Evolutionary conservation across 2,329 filamentous ascomycete genomes (phyloP).

Genomic region (Colletotrichum spinosum): DNA sequence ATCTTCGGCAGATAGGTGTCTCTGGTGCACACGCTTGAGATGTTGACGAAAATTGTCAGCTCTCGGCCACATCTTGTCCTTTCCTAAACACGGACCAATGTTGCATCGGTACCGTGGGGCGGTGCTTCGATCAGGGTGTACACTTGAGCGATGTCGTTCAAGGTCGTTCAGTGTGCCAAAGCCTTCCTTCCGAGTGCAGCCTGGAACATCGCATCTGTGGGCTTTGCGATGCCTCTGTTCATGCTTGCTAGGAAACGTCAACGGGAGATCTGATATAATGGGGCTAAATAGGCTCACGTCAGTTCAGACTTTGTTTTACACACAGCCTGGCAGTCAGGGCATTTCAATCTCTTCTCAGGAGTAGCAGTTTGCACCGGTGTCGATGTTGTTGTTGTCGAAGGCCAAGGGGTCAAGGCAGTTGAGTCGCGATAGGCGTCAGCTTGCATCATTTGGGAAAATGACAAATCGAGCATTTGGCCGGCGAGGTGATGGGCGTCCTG

Average conservation of each 20-base stretch:
- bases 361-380: slow-evolving; percentile 24
- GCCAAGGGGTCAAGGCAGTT: not conserved
- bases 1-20: slow-evolving; percentile 49
- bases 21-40: slow-evolving; percentile 74
- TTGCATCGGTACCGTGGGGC: slow-evolving; percentile 71
- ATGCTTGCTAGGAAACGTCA: slow-evolving; percentile 73
- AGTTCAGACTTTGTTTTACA: slow-evolving; percentile 67
- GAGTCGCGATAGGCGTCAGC: not conserved
- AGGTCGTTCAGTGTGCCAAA: slow-evolving; percentile 87
- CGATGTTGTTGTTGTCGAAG: not conserved
- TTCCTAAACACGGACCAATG: slow-evolving; percentile 65
- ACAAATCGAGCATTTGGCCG: slow-evolving; percentile 48
- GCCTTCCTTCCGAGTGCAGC: slow-evolving; percentile 71
- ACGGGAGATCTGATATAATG: slow-evolving; percentile 20
- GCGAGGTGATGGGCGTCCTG: slow-evolving; percentile 54
- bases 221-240: slow-evolving; percentile 76
- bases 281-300: slow-evolving; percentile 55
- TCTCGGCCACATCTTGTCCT: slow-evolving; percentile 80
- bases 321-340: slow-evolving; percentile 51
- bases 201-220: slow-evolving; percentile 67
- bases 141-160: slow-evolving; percentile 79
- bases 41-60: slow-evolving; percentile 90
- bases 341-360: slow-evolving; percentile 44
- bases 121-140: slow-evolving; percentile 67
- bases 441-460: slow-evolving; percentile 2